Conservation (phyloP, 176 grass and related monocot genomes). For the Metroxylon sagu region DNA sequence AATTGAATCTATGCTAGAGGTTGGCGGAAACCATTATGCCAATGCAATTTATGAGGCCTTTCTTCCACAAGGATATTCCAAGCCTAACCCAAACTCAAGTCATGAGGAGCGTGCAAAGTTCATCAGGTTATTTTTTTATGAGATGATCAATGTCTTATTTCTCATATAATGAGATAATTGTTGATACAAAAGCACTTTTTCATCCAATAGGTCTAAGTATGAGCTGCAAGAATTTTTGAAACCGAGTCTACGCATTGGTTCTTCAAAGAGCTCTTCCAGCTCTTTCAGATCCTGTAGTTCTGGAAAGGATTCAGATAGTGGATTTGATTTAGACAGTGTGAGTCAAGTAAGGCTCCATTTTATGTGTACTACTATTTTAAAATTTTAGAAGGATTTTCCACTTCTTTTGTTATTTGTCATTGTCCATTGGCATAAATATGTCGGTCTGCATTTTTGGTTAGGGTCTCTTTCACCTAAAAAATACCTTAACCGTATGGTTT, state of each 20-base stretch:
- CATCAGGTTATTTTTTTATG: conserved; percentile 39
- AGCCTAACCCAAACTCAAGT: conserved; percentile 45
- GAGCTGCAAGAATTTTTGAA: conserved; percentile 69
- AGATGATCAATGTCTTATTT: background rate
- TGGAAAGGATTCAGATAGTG: conserved; percentile 17
- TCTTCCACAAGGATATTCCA: conserved; percentile 50
- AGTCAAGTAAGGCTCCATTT: conserved; percentile 32
- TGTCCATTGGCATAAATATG: too few species aligned
- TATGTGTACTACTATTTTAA: background rate
- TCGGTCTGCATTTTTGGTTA: too few species aligned
- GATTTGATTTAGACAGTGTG: conserved; percentile 33
- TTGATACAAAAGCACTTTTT: background rate
- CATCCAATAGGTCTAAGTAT: conserved; percentile 63
- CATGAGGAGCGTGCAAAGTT: conserved; percentile 53
- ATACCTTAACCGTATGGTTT: too few species aligned
- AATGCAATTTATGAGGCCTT: conserved; percentile 85
- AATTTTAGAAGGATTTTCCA: too few species aligned
- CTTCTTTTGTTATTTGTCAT: too few species aligned
- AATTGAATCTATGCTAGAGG: conserved; percentile 62
- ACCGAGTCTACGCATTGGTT: conserved; percentile 64
- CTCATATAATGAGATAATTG: too few species aligned
- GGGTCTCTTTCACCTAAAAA: too few species aligned
- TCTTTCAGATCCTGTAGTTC: conserved; percentile 20
- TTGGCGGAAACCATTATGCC: conserved; percentile 76
- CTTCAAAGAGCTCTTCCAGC: conserved; percentile 24